Percentiles rank a stretch among this genome's conserved stretches.
These are phyloP conservation scores for Backusella psychrophila DNA, from an alignment of 192 early-diverging fungal species.

Conservation along the genomic window DNA sequence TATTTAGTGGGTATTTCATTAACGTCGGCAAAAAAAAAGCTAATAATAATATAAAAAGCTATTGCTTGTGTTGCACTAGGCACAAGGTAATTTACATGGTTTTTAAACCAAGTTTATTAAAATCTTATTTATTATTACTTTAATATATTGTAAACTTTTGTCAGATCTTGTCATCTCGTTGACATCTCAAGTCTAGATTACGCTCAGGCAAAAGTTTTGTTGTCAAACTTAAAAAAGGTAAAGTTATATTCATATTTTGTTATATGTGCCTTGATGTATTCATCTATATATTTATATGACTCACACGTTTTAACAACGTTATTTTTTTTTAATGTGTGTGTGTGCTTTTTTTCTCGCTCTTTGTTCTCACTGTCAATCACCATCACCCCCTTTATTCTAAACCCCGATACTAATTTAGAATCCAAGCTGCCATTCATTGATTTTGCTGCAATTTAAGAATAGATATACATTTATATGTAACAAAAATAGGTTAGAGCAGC, in stretches of 20 bases:
- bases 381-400: not conserved
- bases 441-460: constrained; percentile 24
- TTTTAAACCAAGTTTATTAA: not conserved
- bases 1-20: constrained; percentile 6
- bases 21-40: not conserved
- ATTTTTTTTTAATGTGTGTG: not conserved
- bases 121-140: not conserved
- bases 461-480: constrained; percentile 28
- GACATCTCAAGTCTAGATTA: constrained; percentile 11
- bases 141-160: not conserved
- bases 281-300: not conserved
- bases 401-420: not conserved
- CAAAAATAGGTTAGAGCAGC: constrained; percentile 13
- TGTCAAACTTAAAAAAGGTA: not conserved
- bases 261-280: not conserved
- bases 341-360: not conserved
- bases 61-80: constrained; percentile 22
- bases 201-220: not conserved
- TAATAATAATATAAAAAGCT: constrained; percentile 14
- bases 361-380: not conserved
- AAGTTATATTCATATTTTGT: not conserved
- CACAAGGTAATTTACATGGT: constrained; percentile 18
- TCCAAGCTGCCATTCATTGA: not conserved
- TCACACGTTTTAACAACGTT: not conserved
- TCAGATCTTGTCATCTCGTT: constrained; percentile 12